Percentiles rank a stretch among this genome's conserved stretches.
These are phyloP conservation scores for Scalesia atractyloides DNA, from an alignment of 129 eudicot species.

Conservation along the genomic window DNA sequence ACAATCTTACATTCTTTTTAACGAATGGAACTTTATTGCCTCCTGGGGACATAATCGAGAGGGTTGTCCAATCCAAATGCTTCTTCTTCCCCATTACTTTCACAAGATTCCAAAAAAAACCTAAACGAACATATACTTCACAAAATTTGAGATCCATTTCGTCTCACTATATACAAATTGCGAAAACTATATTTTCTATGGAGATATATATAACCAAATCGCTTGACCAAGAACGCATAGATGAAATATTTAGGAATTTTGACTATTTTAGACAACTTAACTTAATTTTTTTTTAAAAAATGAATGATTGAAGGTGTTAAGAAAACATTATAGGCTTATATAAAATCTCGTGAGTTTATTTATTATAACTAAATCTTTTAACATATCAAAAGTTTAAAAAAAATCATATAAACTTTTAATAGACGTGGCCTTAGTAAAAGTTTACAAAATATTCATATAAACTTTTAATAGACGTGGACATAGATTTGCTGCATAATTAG, in stretches of 20 bases:
- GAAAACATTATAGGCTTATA: too few species aligned
- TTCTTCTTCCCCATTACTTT: conserved; percentile 44
- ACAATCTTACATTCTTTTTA: conserved; percentile 32
- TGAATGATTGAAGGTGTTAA: neutral
- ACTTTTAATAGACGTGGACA: too few species aligned
- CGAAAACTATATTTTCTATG: neutral
- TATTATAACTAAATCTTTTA: too few species aligned
- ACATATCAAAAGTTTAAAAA: too few species aligned
- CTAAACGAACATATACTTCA: neutral
- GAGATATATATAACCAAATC: neutral
- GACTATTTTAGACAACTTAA: neutral
- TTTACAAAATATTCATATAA: too few species aligned
- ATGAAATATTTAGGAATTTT: neutral
- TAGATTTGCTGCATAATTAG: neutral
- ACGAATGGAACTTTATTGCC: conserved; percentile 33
- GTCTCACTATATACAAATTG: neutral
- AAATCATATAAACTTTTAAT: too few species aligned
- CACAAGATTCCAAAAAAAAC: neutral
- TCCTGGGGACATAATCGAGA: conserved; percentile 37
- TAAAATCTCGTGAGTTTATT: too few species aligned
- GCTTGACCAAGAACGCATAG: neutral
- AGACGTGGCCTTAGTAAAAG: too few species aligned
- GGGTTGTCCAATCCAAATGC: conserved; percentile 45
- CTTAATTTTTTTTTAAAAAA: neutral
- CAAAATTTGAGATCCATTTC: neutral